These are phyloP conservation scores for Macrophomina tecta DNA, from an alignment of 2,329 filamentous ascomycete species.

Conservation along the genomic window DNA sequence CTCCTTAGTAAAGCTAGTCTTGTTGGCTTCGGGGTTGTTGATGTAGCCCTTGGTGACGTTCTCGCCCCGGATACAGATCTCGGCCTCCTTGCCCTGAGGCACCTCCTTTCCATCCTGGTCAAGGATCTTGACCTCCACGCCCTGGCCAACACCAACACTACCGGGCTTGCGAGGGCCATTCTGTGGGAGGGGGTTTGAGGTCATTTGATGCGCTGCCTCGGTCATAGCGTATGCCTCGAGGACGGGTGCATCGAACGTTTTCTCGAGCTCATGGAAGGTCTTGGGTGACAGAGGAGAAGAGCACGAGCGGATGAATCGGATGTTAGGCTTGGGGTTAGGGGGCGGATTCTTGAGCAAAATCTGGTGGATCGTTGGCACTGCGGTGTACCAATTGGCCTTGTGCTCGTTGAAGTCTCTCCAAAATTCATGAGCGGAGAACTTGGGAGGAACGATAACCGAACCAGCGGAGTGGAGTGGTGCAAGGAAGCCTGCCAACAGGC, in stretches of 20 bases:
- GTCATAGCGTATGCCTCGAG: constrained; percentile 94
- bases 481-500: constrained; percentile 82
- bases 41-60: constrained; percentile 87
- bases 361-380: constrained; percentile 91
- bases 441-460: constrained; percentile 77
- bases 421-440: constrained; percentile 83
- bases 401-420: constrained; percentile 78
- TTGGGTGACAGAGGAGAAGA: constrained; percentile 84
- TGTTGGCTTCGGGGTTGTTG: constrained; percentile 80
- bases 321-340: constrained; percentile 71
- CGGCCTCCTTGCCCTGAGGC: constrained; percentile 72
- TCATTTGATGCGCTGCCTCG: constrained; percentile 86
- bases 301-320: constrained; percentile 88
- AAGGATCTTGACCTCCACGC: constrained; percentile 80
- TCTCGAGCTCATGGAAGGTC: constrained; percentile 79
- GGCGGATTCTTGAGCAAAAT: constrained; percentile 78
- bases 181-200: constrained; percentile 67
- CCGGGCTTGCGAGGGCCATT: constrained; percentile 75
- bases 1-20: constrained; percentile 72
- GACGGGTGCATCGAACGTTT: constrained; percentile 77
- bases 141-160: constrained; percentile 81
- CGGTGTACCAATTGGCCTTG: constrained; percentile 89
- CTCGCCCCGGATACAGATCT: constrained; percentile 81
- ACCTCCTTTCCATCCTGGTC: constrained; percentile 72
- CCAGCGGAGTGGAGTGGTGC: constrained; percentile 77